Conservation (phyloP, 192 early-diverging fungal species). For the Backusella tuberculispora region DNA sequence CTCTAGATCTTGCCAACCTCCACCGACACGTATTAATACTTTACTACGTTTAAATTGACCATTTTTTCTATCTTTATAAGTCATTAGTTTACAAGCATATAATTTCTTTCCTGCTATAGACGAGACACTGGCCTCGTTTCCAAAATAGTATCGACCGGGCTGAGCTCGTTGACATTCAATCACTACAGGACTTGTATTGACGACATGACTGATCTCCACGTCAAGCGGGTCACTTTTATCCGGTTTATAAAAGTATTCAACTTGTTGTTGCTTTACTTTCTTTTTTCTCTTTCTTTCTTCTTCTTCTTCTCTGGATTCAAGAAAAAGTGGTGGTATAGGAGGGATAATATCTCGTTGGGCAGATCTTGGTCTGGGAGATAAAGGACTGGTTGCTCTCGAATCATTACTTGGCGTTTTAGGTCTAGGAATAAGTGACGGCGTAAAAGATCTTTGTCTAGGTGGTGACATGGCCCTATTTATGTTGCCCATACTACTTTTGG, state of each 20-base stretch:
- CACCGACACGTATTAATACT: slow-evolving; percentile 61
- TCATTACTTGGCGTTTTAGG: slow-evolving; percentile 35
- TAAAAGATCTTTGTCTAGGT: slow-evolving; percentile 24
- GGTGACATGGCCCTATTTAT: slow-evolving; percentile 18
- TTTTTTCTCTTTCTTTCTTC: not conserved
- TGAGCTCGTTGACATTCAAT: slow-evolving; percentile 53
- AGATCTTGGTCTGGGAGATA: slow-evolving; percentile 13
- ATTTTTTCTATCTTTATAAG: slow-evolving; percentile 35
- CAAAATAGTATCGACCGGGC: slow-evolving; percentile 50
- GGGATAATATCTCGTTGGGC: not conserved
- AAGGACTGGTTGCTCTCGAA: not conserved
- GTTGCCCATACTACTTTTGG: slow-evolving; percentile 32
- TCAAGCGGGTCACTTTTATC: slow-evolving; percentile 53
- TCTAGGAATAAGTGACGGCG: slow-evolving; percentile 44
- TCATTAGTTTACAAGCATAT: slow-evolving; percentile 51
- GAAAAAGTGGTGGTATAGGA: not conserved
- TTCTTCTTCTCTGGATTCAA: not conserved
- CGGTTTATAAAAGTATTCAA: slow-evolving; percentile 38
- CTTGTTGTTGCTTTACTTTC: not conserved
- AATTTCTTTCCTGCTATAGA: slow-evolving; percentile 47
- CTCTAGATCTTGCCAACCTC: slow-evolving; percentile 66
- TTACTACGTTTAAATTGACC: slow-evolving; percentile 40
- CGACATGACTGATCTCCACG: slow-evolving; percentile 54
- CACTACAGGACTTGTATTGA: slow-evolving; percentile 53
- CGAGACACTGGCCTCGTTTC: slow-evolving; percentile 46